Percentiles rank a stretch among this genome's conserved stretches.
phyloP scores from a whole-genome alignment of 73 alveolate genomes.

The Paramecium octaurelia region DNA sequence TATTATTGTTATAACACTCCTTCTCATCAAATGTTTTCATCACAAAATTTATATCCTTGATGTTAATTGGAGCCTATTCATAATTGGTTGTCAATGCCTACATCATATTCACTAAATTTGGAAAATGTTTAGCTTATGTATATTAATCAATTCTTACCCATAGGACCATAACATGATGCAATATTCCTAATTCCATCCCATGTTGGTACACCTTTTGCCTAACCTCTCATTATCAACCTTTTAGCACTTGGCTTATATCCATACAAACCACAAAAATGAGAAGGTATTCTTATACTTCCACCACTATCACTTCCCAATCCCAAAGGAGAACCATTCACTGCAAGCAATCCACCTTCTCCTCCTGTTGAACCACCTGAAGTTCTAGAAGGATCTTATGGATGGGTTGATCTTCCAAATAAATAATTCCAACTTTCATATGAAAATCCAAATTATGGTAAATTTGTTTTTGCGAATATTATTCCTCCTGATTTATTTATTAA shows the following conservation, averaged over 20 bases:
- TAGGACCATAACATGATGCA: constrained; percentile 58
- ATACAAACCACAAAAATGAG: constrained; percentile 78
- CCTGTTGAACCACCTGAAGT: constrained; percentile 88
- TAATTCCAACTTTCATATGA: constrained; percentile 72
- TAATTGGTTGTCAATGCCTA: not conserved
- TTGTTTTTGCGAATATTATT: constrained; percentile 77
- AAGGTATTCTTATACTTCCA: constrained; percentile 83
- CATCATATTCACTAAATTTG: not conserved
- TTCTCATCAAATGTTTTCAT: not conserved
- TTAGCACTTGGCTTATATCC: constrained; percentile 75
- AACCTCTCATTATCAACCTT: constrained; percentile 63
- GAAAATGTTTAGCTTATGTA: not conserved
- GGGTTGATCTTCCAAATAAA: constrained; percentile 73
- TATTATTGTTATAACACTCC: not conserved
- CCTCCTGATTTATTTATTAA: constrained; percentile 77
- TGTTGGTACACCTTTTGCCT: constrained; percentile 28
- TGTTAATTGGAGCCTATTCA: not conserved
- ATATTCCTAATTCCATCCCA: constrained; percentile 57
- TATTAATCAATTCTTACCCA: not conserved
- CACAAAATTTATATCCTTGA: not conserved
- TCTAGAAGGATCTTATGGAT: constrained; percentile 77
- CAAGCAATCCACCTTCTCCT: constrained; percentile 85
- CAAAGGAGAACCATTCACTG: constrained; percentile 66
- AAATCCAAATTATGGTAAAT: constrained; percentile 74
- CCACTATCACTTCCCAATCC: constrained; percentile 83